Evolutionary conservation across 495 filamentous ascomycete genomes (phyloP), one percentile per base, ranked within the genome.

Genomic region (Penicillium salamii): DNA sequence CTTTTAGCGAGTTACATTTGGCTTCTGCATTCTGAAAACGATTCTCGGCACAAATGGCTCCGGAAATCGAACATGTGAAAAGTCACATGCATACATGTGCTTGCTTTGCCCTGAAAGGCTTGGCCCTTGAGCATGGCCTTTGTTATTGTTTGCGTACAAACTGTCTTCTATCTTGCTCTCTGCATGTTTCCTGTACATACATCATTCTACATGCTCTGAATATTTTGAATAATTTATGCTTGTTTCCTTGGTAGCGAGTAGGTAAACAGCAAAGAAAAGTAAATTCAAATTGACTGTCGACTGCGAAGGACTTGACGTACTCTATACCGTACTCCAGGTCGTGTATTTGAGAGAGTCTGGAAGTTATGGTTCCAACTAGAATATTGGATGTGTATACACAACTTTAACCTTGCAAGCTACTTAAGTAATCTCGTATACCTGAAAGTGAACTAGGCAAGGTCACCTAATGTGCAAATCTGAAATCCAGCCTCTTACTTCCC

Each of bases 401-500:
- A n/a, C n/a, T n/a, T n/a, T n/a, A n/a, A n/a, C n/a, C n/a, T n/a
- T n/a, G n/a, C n/a, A n/a, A n/a, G n/a, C n/a, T n/a, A n/a, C n/a
- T n/a, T n/a, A n/a, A n/a, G n/a, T n/a, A n/a, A n/a, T n/a, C n/a
- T n/a, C n/a, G n/a, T n/a, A n/a, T n/a, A n/a, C n/a, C n/a, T n/a
- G n/a, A n/a, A n/a, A n/a, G n/a, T n/a, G n/a, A n/a, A n/a, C n/a
- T 13, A 7, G 29, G 12, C 7, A 7, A 32, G 7, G 3, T 3
- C 5, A 32, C 29, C 24, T 44, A 41, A 31, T 52, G 49, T 2
- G 50, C 61, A 53, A 63, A 67, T 28, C 59, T 46, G 36, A 65
- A 67, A 53, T 68, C 61, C 26, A 65, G 50, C 40, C 57, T 59
- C 43, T 65, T 64, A 38, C 55, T 61, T 11, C 65, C 65, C 20